Conservation (phyloP, 2,329 filamentous ascomycete species). For the Onygenales sp. region DNA sequence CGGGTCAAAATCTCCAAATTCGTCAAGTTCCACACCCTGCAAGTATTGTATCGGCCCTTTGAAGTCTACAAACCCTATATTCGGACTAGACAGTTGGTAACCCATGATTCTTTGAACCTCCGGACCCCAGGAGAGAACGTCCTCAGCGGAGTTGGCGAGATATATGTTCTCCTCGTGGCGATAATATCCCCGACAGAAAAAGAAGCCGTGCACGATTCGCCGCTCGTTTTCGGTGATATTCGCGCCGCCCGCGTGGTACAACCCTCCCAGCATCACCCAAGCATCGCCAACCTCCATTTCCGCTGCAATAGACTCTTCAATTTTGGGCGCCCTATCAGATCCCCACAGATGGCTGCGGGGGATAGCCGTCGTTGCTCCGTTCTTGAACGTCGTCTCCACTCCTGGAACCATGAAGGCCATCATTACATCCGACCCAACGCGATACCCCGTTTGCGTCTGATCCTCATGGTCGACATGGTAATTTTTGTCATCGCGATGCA, state of each 20-base stretch:
- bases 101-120: background rate
- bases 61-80: background rate
- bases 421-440: constrained; percentile 15
- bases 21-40: background rate
- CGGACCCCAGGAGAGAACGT: background rate
- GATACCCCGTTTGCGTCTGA: constrained; percentile 17
- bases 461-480: constrained; percentile 23
- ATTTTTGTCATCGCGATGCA: constrained; percentile 32
- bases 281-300: constrained; percentile 34
- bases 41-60: background rate
- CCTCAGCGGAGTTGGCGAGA: background rate
- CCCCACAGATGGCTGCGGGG: constrained; percentile 35
- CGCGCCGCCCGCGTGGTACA: constrained; percentile 33
- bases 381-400: constrained; percentile 32
- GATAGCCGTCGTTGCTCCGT: constrained; percentile 35
- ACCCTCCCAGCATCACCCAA: constrained; percentile 30
- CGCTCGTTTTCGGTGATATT: constrained; percentile 23
- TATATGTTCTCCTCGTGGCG: constrained; percentile 24
- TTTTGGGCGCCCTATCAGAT: constrained; percentile 25
- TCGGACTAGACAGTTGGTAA: background rate
- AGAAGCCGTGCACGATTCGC: constrained; percentile 25
- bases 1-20: background rate
- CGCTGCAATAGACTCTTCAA: constrained; percentile 30
- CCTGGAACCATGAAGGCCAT: constrained; percentile 30
- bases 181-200: constrained; percentile 25